phyloP scores from a whole-genome alignment of 2,329 filamentous ascomycete genomes.

The Pezicula carpinea region DNA sequence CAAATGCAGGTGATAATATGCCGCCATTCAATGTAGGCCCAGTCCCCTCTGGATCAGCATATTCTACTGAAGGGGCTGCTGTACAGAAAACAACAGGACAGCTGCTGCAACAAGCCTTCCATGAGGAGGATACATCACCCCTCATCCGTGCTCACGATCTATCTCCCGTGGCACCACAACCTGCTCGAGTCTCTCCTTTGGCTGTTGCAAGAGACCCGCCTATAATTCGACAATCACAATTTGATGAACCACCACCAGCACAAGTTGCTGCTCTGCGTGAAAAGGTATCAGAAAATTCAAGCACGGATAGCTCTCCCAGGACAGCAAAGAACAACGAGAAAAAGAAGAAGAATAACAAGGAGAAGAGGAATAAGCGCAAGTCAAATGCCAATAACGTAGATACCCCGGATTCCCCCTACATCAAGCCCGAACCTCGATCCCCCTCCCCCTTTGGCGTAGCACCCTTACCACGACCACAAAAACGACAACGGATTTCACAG shows the following conservation, averaged over 20 bases:
- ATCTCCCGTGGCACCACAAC: conserved; percentile 69
- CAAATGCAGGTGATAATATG: too few species aligned
- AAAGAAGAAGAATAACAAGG: conserved; percentile 45
- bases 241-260: conserved; percentile 35
- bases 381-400: conserved; percentile 36
- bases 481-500: conserved; percentile 47
- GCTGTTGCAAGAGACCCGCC: conserved; percentile 37
- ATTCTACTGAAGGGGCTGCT: conserved; percentile 29
- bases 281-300: conserved; percentile 40
- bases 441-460: conserved; percentile 53
- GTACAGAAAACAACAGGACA: conserved; percentile 31
- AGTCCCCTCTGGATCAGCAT: conserved; percentile 17
- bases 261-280: conserved; percentile 55
- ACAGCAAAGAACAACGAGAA: conserved; percentile 42
- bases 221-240: conserved; percentile 20
- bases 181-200: conserved; percentile 62
- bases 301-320: conserved; percentile 57
- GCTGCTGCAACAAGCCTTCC: conserved; percentile 35
- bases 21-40: too few species aligned
- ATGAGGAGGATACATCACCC: conserved; percentile 45
- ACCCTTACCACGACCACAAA: conserved; percentile 49
- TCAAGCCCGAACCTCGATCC: conserved; percentile 62
- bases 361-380: conserved; percentile 50
- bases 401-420: conserved; percentile 44
- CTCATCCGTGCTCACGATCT: conserved; percentile 70